Conservation (phyloP, 192 early-diverging fungal species). For the Linderina pennispora region DNA sequence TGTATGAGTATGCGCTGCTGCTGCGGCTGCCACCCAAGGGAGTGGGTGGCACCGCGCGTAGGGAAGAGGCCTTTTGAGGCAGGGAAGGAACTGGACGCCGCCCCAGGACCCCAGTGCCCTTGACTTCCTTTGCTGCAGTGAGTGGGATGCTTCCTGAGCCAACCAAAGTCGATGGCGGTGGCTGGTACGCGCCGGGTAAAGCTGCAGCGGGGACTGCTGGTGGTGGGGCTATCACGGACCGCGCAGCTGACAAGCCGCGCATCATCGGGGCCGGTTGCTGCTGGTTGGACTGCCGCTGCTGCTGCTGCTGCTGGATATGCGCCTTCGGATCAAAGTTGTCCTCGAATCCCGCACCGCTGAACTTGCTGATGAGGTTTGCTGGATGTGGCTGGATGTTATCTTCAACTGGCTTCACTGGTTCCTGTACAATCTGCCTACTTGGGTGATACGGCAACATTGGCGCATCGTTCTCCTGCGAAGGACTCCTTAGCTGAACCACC, state of each 20-base stretch:
- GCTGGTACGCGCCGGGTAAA: too few species aligned
- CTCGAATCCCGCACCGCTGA: slow-evolving; percentile 23
- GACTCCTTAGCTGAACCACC: neutral
- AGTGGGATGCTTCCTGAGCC: slow-evolving; percentile 3
- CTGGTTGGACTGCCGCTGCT: neutral
- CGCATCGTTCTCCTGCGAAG: neutral
- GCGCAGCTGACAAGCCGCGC: too few species aligned
- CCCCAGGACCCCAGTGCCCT: neutral
- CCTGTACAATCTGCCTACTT: neutral
- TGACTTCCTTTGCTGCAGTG: slow-evolving; percentile 6
- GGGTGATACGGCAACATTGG: neutral
- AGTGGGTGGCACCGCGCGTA: neutral
- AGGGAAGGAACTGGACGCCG: neutral
- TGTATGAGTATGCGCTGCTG: too few species aligned
- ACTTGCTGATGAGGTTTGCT: slow-evolving; percentile 15
- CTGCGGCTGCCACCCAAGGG: too few species aligned
- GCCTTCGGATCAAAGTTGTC: slow-evolving; percentile 26
- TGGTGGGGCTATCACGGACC: too few species aligned
- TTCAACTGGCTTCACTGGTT: slow-evolving; percentile 7
- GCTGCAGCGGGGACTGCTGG: too few species aligned
- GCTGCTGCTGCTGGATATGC: neutral
- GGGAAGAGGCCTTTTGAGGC: neutral
- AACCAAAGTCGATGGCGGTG: neutral
- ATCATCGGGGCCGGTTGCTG: neutral
- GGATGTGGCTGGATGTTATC: slow-evolving; percentile 16